Evolutionary conservation across 1,284 basidiomycete genomes (phyloP).

Genomic region (Sanguinoderma infundibulare): DNA sequence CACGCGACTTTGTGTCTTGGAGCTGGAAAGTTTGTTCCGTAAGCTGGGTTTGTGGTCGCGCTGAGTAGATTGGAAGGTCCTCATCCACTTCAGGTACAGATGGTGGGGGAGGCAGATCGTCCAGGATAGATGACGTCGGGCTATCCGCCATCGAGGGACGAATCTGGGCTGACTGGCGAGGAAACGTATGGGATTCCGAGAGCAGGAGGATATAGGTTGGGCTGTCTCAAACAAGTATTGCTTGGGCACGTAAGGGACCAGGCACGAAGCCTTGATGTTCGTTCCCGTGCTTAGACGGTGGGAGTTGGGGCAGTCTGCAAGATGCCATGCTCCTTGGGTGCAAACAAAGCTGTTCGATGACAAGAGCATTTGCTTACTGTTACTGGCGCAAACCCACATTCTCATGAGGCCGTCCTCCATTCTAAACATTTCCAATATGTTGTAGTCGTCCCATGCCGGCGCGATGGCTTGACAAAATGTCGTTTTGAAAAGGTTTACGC

Average conservation of each 20-base stretch:
- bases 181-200: not conserved
- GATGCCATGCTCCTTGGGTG: not conserved
- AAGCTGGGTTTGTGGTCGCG: conserved; percentile 4
- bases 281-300: not conserved
- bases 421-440: not conserved
- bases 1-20: conserved; percentile 43
- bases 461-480: not conserved
- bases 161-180: no score
- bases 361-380: not conserved
- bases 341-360: not conserved
- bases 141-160: not conserved
- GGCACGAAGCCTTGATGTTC: not conserved
- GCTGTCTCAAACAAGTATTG: not conserved
- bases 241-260: not conserved
- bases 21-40: conserved; percentile 42
- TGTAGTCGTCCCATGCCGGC: not conserved
- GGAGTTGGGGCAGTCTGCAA: not conserved
- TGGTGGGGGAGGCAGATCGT: not conserved
- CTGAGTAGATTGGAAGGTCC: conserved; percentile 21
- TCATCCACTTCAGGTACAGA: conserved; percentile 4
- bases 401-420: not conserved
- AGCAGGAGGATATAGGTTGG: not conserved
- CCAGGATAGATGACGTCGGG: not conserved
- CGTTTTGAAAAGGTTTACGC: not conserved
- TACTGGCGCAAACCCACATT: not conserved